Conservation (phyloP, 2,329 filamentous ascomycete genomes). For the Fusarium sp. region DNA sequence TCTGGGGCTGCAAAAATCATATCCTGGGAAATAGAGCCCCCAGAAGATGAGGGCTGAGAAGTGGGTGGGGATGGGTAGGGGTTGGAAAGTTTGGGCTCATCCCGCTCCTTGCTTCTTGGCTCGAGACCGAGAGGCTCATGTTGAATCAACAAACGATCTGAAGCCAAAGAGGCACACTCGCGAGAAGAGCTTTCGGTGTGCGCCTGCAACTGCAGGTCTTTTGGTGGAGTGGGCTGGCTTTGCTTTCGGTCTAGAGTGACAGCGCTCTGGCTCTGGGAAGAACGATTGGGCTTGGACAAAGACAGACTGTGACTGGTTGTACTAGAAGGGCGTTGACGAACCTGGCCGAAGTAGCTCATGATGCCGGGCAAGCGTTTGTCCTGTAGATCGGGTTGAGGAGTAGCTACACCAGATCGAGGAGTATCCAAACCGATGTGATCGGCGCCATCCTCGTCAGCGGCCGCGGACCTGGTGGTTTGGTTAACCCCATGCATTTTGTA, state of each 20-base stretch:
- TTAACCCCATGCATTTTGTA: conserved; percentile 61
- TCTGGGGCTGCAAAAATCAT: conserved; percentile 40
- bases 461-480: conserved; percentile 65
- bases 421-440: conserved; percentile 87
- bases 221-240: conserved; percentile 48
- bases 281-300: conserved; percentile 54
- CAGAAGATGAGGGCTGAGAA: conserved; percentile 59
- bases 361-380: conserved; percentile 97
- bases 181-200: conserved; percentile 42
- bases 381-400: conserved; percentile 90
- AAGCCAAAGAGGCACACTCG: conserved; percentile 35
- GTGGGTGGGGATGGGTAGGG: conserved; percentile 69
- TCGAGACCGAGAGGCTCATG: conserved; percentile 39
- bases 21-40: conserved; percentile 47
- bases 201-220: conserved; percentile 46
- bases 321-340: conserved; percentile 85
- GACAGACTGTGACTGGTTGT: conserved; percentile 50
- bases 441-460: conserved; percentile 75
- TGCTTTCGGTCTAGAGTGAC: conserved; percentile 38
- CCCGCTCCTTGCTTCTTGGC: conserved; percentile 38
- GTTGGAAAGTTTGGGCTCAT: conserved; percentile 45
- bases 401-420: conserved; percentile 90
- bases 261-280: conserved; percentile 54
- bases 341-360: conserved; percentile 98
- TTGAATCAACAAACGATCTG: conserved; percentile 40